phyloP scores from a whole-genome alignment of 331 rosid genomes.

The Prunus yedoensis region DNA sequence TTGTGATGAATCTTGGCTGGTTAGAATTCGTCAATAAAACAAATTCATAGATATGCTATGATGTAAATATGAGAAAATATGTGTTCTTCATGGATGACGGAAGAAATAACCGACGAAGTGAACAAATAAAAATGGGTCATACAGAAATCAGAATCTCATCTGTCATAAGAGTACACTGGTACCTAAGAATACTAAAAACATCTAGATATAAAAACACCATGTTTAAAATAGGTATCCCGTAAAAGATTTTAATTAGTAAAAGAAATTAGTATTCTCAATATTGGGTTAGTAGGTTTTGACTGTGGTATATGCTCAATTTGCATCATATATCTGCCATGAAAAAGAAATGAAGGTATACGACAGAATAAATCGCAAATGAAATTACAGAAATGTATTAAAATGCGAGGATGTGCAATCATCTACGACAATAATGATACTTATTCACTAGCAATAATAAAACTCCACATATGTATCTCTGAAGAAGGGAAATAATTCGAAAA shows the following conservation, averaged over 20 bases:
- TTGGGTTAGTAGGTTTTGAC: slow-evolving; percentile 1
- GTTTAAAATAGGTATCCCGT: neutral
- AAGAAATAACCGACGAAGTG: neutral
- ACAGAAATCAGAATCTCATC: neutral
- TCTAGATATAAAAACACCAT: neutral
- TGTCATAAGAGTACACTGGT: neutral
- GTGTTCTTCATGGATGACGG: neutral
- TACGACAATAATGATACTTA: neutral
- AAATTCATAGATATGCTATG: neutral
- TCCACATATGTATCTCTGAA: neutral
- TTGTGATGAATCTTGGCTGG: neutral
- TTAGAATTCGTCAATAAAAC: neutral
- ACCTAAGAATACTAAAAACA: neutral
- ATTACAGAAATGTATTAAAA: neutral
- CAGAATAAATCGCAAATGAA: neutral
- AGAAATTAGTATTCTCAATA: slow-evolving; percentile 5
- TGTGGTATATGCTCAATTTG: neutral
- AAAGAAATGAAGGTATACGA: too few species aligned
- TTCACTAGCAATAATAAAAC: neutral
- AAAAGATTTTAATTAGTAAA: neutral
- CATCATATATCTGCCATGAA: neutral
- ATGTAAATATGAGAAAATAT: neutral
- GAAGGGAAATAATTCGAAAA: neutral
- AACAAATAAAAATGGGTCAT: neutral
- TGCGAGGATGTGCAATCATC: neutral